Evolutionary conservation across 2,329 filamentous ascomycete genomes (phyloP), one percentile per base, ranked within the genome.

Genomic region (Lojkania enalia): DNA sequence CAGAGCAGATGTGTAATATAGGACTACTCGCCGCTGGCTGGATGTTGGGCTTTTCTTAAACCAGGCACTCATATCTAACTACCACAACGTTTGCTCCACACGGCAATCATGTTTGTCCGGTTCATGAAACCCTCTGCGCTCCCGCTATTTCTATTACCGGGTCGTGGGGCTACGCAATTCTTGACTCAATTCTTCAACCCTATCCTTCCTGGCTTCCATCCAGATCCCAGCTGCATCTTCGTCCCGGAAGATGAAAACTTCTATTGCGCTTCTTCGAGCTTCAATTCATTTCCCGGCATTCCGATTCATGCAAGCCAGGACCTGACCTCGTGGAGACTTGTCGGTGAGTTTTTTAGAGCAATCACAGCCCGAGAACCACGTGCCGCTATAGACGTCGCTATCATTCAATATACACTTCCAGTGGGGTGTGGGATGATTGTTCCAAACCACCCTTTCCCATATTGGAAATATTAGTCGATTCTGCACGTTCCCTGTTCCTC

Each of bases 261-360:
- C 54, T 79, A 77, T 58, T 79, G 76, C 49, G 74, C 71, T 2
- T 76, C 75, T 0, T 80, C 77, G 0, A 78, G 74, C 1, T 82
- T 81, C 52, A 74, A 76, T 41, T 67, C 71, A 0, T 81, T 80
- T 51, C 78, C 78, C 0, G 78, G 77, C 0, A 62, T 80, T 4
- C 77, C 78, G 0, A 71, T 82, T 15, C 75, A 80, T 53, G 75
- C 76, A 2, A 78, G 74, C n/a, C 72, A 70, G 41, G 77, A 81
- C 53, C 57, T 82, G 14, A 51, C 69, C 13, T 73, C 74, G 40
- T 82, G 77, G 77, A 76, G 73, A 44, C 67, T 75, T 5, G 66
- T 74, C 25, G 68, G 70, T 42, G 47, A 48, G 57, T 52, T 27
- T 13, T 16, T n/a, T n/a, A n/a, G n/a, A n/a, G n/a, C n/a, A n/a